Percentiles rank a stretch among this genome's conserved stretches.
phyloP scores from a whole-genome alignment of 1,139 yeast species.

The Meyerozyma sp. region DNA sequence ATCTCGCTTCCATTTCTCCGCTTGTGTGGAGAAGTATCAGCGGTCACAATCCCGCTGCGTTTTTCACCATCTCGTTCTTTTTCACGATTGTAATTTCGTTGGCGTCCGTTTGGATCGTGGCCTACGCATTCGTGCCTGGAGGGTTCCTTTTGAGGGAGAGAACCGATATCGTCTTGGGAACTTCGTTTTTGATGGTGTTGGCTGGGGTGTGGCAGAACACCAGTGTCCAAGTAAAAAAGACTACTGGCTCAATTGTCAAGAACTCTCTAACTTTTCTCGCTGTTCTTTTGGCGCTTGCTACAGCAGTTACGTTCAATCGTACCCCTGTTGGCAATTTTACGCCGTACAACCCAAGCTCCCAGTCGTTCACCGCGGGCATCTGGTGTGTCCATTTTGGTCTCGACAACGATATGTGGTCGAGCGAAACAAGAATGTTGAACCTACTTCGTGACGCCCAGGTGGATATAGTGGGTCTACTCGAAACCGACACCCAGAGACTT shows the following conservation, averaged over 20 bases:
- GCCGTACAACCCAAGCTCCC: conserved; percentile 76
- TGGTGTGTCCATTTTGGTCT: conserved; percentile 98
- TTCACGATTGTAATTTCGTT: conserved; percentile 54
- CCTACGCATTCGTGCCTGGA: conserved; percentile 96
- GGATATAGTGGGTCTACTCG: conserved; percentile 86
- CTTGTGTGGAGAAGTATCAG: conserved; percentile 53
- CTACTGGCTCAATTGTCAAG: conserved; percentile 15
- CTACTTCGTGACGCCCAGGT: conserved; percentile 79
- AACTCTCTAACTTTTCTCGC: conserved; percentile 19
- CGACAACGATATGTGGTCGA: conserved; percentile 98
- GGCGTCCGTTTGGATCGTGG: conserved; percentile 95
- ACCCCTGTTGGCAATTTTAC: conserved; percentile 52
- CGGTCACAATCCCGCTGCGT: conserved; percentile 52
- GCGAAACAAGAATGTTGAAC: conserved; percentile 84
- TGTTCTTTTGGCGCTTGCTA: conserved; percentile 26
- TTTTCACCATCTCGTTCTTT: conserved; percentile 56
- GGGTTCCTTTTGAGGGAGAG: conserved; percentile 86
- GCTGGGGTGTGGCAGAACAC: conserved; percentile 26
- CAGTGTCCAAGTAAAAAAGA: conserved; percentile 20
- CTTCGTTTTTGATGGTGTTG: conserved; percentile 40
- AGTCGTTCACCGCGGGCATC: conserved; percentile 85
- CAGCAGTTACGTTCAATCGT: conserved; percentile 48
- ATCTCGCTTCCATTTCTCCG: conserved; percentile 63
- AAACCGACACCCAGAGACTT: conserved; percentile 88
- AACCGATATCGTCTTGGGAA: conserved; percentile 63